Evolutionary conservation across 2,329 filamentous ascomycete species (phyloP), one percentile per base, ranked within the genome.

Genomic region (Monosporascus sp.): DNA sequence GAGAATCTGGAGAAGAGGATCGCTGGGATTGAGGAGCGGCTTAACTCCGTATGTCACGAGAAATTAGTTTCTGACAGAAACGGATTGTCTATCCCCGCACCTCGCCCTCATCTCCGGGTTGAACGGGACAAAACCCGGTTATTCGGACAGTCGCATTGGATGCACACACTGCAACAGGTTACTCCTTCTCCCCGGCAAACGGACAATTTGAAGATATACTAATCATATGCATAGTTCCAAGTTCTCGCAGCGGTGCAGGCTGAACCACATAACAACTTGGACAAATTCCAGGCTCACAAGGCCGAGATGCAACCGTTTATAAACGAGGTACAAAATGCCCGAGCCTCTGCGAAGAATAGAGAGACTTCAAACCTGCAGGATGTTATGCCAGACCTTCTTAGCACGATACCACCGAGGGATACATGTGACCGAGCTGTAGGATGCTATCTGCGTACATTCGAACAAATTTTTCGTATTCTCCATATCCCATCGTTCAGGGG

Each of bases 401-500:
- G 50, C 37, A 59, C 55, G 11, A 52, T 65, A 9, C 62, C 62
- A 1, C 22, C 56, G 1, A 57, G 47, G 24, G 47, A 35, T 5
- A 37, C 60, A 17, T 62, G 61, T 17, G 61, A 63, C 46, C 37
- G 52, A 11, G 51, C 60, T 6, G 26, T 62, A 3, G 58, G 62
- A 26, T 51, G 57, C 22, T 65, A 65, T 54, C 43, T 65, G 2
- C 61, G 60, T 8, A 63, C 60, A 5, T 59, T 59, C 15, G 62
- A 65, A 20, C 54, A 55, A 1, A 58, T 63, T 14, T 62, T 60
- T 28, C 62, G 62, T n/a, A 55, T 65, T 18, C 52, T 65, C 0
- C 62, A 65, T 26, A 51, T 63, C 11, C 60, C 61, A 18, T 60
- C 61, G 7, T 63, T 65, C 48, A 52, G 47, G 48, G 28, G 37